These are phyloP conservation scores for Lolium perenne DNA, from an alignment of 176 grass and related monocot genomes.

Conservation along the genomic window DNA sequence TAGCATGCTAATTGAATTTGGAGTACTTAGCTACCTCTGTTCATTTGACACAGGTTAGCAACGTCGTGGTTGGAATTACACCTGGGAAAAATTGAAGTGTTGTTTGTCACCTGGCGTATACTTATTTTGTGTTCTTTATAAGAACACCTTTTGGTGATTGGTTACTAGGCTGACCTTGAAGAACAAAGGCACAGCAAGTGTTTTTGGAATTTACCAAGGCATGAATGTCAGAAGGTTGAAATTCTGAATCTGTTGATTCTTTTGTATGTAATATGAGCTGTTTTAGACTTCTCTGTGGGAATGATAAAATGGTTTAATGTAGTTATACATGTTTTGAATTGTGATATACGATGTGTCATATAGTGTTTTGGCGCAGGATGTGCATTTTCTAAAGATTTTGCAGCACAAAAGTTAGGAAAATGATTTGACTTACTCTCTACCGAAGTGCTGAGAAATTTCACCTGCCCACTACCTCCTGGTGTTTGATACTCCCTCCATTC, in stretches of 20 bases:
- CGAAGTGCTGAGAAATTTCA: too few relatives aligned
- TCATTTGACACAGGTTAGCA: slow-evolving; percentile 75
- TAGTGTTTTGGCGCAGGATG: too few relatives aligned
- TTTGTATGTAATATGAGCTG: slow-evolving; percentile 34
- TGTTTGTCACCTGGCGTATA: neutral
- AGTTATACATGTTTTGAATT: too few relatives aligned
- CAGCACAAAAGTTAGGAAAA: too few relatives aligned
- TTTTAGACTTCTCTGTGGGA: too few relatives aligned
- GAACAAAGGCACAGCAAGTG: slow-evolving; percentile 29
- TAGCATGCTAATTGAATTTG: neutral
- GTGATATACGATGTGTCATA: too few relatives aligned
- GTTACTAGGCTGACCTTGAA: slow-evolving; percentile 28
- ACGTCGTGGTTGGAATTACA: slow-evolving; percentile 90
- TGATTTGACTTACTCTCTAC: too few relatives aligned
- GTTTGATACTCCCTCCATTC: too few relatives aligned
- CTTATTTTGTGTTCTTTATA: slow-evolving; percentile 36
- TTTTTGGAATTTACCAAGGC: slow-evolving; percentile 27
- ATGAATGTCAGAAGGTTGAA: slow-evolving; percentile 16
- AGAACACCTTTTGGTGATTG: slow-evolving; percentile 18
- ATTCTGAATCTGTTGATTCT: slow-evolving; percentile 44
- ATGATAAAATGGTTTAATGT: too few relatives aligned
- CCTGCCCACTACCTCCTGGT: too few relatives aligned
- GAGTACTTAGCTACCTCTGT: neutral
- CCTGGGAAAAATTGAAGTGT: slow-evolving; percentile 64
- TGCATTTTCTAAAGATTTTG: too few relatives aligned